Conservation (phyloP, 495 filamentous ascomycete species). For the Aspergillus indologenus region DNA sequence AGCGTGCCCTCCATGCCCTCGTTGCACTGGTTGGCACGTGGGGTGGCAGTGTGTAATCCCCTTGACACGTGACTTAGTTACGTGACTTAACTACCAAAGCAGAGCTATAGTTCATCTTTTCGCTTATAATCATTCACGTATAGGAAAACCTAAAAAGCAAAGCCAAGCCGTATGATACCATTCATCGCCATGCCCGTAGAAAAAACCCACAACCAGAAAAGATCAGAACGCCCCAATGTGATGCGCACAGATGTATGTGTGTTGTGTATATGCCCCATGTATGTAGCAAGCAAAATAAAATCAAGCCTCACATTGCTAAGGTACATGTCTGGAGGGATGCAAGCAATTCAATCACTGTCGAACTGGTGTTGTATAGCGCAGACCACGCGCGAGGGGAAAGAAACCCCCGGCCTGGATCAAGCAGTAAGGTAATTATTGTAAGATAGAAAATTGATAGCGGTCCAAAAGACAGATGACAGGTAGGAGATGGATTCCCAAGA, state of each 20-base stretch:
- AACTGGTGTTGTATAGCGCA: neutral
- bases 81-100: too few relatives aligned
- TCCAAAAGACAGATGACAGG: constrained; percentile 1
- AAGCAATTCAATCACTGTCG: neutral
- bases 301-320: neutral
- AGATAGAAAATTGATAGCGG: constrained; percentile 5
- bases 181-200: neutral
- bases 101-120: too few relatives aligned
- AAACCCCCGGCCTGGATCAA: too few relatives aligned
- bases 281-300: constrained; percentile 10
- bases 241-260: constrained; percentile 5
- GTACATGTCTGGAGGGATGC: neutral
- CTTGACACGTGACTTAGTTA: too few relatives aligned
- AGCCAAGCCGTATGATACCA: neutral
- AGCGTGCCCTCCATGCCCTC: too few relatives aligned
- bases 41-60: too few relatives aligned
- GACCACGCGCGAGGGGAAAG: constrained; percentile 2
- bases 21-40: too few relatives aligned
- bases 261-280: neutral
- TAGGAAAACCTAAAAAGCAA: too few relatives aligned
- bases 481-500: neutral
- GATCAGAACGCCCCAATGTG: neutral
- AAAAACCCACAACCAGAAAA: neutral
- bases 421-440: too few relatives aligned
- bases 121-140: too few relatives aligned